phyloP scores from a whole-genome alignment of 768 basidiomycete genomes.

The Clathrus columnatus region DNA sequence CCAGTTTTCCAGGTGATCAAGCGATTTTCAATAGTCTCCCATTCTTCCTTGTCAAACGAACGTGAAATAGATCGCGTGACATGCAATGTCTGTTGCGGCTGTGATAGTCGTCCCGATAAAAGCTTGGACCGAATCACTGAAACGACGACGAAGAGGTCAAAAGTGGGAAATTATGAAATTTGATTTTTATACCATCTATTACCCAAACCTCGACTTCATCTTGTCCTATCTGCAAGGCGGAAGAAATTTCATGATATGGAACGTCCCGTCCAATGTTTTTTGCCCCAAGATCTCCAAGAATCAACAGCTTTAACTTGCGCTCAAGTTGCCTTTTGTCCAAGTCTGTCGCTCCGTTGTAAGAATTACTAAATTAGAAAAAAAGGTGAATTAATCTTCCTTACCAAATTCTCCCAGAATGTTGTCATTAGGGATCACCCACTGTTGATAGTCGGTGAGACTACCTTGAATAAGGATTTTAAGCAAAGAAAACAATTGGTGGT shows the following conservation, averaged over 20 bases:
- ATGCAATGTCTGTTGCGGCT: conserved; percentile 63
- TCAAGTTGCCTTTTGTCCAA: conserved; percentile 53
- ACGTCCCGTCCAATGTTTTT: conserved; percentile 67
- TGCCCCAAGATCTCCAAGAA: conserved; percentile 69
- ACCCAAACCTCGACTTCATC: conserved; percentile 78
- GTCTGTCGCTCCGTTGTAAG: conserved; percentile 26
- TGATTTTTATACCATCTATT: conserved; percentile 57
- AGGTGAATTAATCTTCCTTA: conserved; percentile 26
- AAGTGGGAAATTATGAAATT: not conserved
- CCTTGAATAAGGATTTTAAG: conserved; percentile 64
- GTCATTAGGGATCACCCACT: conserved; percentile 49
- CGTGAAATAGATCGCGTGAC: conserved; percentile 68
- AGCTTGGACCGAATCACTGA: conserved; percentile 75
- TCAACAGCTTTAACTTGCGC: conserved; percentile 71
- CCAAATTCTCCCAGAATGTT: conserved; percentile 47
- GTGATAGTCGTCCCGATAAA: conserved; percentile 75
- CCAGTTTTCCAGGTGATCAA: conserved; percentile 72
- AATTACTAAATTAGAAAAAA: not conserved
- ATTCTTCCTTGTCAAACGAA: conserved; percentile 69
- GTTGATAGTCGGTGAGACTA: conserved; percentile 50
- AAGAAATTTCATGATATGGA: conserved; percentile 60
- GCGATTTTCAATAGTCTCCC: conserved; percentile 69
- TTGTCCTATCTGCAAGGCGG: conserved; percentile 51
- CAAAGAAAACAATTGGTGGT: conserved; percentile 66
- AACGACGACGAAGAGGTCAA: not conserved